Conservation (phyloP, 345 rosid genomes). For the Heritiera fomes region DNA sequence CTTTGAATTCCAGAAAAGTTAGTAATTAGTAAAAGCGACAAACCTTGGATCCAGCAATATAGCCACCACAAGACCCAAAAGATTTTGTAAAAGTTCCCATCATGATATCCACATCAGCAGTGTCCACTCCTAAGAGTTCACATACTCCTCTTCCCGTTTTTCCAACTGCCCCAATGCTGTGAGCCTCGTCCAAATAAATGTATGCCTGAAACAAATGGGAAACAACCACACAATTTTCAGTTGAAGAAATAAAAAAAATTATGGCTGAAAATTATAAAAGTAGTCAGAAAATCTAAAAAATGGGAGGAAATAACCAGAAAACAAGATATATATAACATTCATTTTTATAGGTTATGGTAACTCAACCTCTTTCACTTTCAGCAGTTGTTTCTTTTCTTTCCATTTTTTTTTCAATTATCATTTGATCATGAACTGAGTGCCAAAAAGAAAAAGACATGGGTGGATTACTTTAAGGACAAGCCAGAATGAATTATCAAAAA, state of each 20-base stretch:
- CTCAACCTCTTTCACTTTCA: conserved; percentile 18
- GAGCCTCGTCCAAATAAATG: conserved; percentile 93
- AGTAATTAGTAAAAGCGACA: conserved; percentile 15
- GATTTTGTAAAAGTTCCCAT: conserved; percentile 99
- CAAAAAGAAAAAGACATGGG: background rate
- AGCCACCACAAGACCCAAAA: conserved; percentile 98
- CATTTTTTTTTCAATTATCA: background rate
- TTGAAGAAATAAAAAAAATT: background rate
- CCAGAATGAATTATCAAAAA: background rate
- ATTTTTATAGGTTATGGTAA: background rate
- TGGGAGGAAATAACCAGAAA: background rate
- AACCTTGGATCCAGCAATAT: conserved; percentile 96
- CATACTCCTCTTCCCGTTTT: conserved; percentile 95
- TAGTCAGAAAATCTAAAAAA: conserved; percentile 8
- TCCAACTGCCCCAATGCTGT: conserved; percentile 97
- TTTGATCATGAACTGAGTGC: background rate
- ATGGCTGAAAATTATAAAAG: background rate
- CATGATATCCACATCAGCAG: conserved; percentile 93
- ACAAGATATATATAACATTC: background rate
- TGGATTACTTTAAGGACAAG: background rate
- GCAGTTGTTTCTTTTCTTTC: background rate
- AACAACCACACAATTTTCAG: background rate
- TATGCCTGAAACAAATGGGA: conserved; percentile 54
- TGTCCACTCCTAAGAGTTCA: conserved; percentile 88
- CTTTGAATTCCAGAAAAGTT: background rate